A percentile compares a stretch with the other conserved stretches of the same genome.
These are phyloP conservation scores for Lasiodiplodia theobromae DNA, from an alignment of 2,329 filamentous ascomycete genomes.

Conservation along the genomic window DNA sequence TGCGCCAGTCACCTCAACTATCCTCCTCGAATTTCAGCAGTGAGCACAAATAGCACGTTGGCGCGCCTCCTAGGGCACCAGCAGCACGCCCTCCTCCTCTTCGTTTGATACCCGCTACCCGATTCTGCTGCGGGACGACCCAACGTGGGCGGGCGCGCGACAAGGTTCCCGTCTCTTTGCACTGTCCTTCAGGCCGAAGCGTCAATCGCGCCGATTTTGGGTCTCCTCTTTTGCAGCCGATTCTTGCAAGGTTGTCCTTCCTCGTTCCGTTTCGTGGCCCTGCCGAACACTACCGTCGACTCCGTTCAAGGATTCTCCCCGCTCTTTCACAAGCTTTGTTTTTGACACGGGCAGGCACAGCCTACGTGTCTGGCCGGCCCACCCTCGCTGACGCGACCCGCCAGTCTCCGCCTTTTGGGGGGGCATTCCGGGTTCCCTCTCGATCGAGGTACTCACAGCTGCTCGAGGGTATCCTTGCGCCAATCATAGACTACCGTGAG, in stretches of 20 bases:
- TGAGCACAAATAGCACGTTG: conserved; percentile 23
- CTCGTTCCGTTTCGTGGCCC: conserved; percentile 30
- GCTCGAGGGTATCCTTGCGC: conserved; percentile 48
- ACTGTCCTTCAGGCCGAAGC: conserved; percentile 29
- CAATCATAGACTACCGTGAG: conserved; percentile 42
- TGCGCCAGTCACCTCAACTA: conserved; percentile 26
- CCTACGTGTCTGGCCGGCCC: conserved; percentile 40
- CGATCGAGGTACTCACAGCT: conserved; percentile 37
- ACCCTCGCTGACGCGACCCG: conserved; percentile 36
- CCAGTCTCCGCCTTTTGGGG: conserved; percentile 46
- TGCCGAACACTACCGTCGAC: conserved; percentile 44
- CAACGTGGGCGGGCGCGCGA: conserved; percentile 29
- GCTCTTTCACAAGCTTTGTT: conserved; percentile 42
- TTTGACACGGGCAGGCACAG: conserved; percentile 36
- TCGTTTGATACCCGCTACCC: conserved; percentile 25
- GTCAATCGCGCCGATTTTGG: conserved; percentile 28
- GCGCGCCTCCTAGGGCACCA: conserved; percentile 21
- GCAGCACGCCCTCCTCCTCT: conserved; percentile 15
- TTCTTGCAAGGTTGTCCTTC: conserved; percentile 30
- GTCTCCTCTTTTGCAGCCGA: conserved; percentile 28
- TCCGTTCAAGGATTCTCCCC: conserved; percentile 42
- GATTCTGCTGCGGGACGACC: conserved; percentile 22
- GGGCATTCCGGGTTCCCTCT: conserved; percentile 41
- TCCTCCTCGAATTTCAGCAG: conserved; percentile 28
- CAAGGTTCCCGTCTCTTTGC: conserved; percentile 28